Percentiles rank a stretch among this genome's conserved stretches.
These are phyloP conservation scores for Areca catechu DNA, from an alignment of 176 grass and related monocot species.

Conservation along the genomic window DNA sequence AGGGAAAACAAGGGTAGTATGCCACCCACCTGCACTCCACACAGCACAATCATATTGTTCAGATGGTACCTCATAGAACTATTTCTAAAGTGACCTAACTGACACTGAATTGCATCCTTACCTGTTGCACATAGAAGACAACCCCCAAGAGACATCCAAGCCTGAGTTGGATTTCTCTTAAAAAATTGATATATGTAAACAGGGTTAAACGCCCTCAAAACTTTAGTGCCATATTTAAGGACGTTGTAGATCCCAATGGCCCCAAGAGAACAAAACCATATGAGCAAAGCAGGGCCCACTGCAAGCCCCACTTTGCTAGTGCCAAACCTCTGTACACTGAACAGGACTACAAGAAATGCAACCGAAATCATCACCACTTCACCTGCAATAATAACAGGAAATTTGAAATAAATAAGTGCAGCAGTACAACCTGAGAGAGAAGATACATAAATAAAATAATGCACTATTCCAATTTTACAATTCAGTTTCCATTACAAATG, in stretches of 20 bases:
- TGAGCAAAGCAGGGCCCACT: slow-evolving; percentile 72
- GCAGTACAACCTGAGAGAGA: slow-evolving; percentile 4
- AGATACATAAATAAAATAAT: slow-evolving; percentile 1
- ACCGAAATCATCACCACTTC: slow-evolving; percentile 94
- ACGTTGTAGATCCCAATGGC: slow-evolving; percentile 90
- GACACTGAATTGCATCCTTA: slow-evolving; percentile 8
- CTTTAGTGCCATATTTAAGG: slow-evolving; percentile 61
- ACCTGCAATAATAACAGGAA: slow-evolving; percentile 38
- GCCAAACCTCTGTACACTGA: slow-evolving; percentile 85
- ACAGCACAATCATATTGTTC: too few species aligned
- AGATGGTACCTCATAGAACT: too few species aligned
- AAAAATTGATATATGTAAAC: slow-evolving; percentile 80
- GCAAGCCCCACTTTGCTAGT: slow-evolving; percentile 90
- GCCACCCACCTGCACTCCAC: too few species aligned
- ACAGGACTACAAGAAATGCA: slow-evolving; percentile 74
- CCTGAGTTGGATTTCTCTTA: slow-evolving; percentile 65
- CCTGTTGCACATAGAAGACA: slow-evolving; percentile 91
- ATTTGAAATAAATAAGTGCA: neutral
- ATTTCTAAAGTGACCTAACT: neutral
- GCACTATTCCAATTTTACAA: neutral
- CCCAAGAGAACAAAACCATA: slow-evolving; percentile 95
- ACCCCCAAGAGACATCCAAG: slow-evolving; percentile 93
- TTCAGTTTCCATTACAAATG: too few species aligned
- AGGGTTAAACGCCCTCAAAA: slow-evolving; percentile 80
- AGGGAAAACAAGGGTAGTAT: too few species aligned